Evolutionary conservation across 257 asterid species (phyloP).

Genomic region (Thymus quinquecostatus): DNA sequence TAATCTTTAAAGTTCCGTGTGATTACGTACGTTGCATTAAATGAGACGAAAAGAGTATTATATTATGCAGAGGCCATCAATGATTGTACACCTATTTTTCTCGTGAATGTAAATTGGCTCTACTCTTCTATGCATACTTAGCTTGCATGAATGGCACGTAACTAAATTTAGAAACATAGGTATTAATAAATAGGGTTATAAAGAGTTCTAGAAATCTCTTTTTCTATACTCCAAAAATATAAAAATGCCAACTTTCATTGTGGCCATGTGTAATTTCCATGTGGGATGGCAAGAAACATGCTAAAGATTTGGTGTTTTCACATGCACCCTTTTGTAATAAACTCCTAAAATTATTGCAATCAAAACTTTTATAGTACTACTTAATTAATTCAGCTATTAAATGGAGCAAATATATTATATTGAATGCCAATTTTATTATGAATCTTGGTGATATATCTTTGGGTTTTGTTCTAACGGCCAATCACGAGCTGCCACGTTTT

Average conservation of each 20-base stretch:
- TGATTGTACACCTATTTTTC: too few species aligned
- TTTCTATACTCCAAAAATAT: neutral
- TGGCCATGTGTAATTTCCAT: constrained; percentile 33
- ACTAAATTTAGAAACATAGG: neutral
- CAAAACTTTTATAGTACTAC: constrained; percentile 12
- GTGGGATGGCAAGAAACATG: constrained; percentile 38
- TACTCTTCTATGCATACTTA: too few species aligned
- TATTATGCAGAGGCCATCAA: too few species aligned
- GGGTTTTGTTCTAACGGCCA: neutral
- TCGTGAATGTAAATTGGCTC: too few species aligned
- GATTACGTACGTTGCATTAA: too few species aligned
- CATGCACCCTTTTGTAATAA: constrained; percentile 30
- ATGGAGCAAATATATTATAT: too few species aligned
- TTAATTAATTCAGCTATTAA: too few species aligned
- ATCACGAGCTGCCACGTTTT: neutral
- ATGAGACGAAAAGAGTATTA: too few species aligned
- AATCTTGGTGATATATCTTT: neutral
- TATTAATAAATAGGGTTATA: too few species aligned
- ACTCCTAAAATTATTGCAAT: constrained; percentile 5
- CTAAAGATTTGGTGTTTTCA: constrained; percentile 30
- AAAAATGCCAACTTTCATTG: neutral
- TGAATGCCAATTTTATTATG: too few species aligned
- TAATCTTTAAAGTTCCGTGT: too few species aligned
- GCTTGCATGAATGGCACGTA: neutral
- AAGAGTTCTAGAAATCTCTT: neutral